phyloP scores from a whole-genome alignment of 345 rosid species.

The Camelina hispida region DNA sequence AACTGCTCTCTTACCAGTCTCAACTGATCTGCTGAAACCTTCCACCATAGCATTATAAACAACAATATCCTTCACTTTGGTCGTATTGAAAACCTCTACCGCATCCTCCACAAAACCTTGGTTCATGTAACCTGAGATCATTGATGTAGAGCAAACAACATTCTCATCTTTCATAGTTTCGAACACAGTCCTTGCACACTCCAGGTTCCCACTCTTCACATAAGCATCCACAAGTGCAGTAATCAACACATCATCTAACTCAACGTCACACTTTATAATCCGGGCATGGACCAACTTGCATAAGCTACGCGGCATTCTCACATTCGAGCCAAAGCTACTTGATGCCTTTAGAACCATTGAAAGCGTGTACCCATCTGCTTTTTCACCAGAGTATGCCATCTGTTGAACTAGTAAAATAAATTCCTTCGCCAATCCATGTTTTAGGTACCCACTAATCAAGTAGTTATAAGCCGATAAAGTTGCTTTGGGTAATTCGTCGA shows the following conservation, averaged over 20 bases:
- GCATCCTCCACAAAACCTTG: slow-evolving; percentile 62
- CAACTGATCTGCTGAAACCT: slow-evolving; percentile 74
- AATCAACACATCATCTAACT: slow-evolving; percentile 72
- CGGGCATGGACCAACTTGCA: slow-evolving; percentile 64
- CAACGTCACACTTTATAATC: slow-evolving; percentile 57
- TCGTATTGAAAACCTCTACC: slow-evolving; percentile 60
- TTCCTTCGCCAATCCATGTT: slow-evolving; percentile 50
- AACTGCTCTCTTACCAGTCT: slow-evolving; percentile 60
- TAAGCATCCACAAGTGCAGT: slow-evolving; percentile 82
- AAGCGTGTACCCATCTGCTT: slow-evolving; percentile 72
- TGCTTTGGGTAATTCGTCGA: slow-evolving; percentile 69
- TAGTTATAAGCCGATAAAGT: slow-evolving; percentile 85
- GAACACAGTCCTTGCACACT: slow-evolving; percentile 72
- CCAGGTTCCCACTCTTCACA: slow-evolving; percentile 67
- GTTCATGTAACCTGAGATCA: slow-evolving; percentile 91
- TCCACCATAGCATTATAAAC: slow-evolving; percentile 95
- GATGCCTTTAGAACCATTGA: slow-evolving; percentile 90
- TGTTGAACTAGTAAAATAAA: slow-evolving; percentile 51
- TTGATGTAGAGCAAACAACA: slow-evolving; percentile 80
- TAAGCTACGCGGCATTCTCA: slow-evolving; percentile 44
- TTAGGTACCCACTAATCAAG: slow-evolving; percentile 71
- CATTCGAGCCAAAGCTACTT: slow-evolving; percentile 39
- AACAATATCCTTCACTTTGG: slow-evolving; percentile 68
- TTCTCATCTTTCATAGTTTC: slow-evolving; percentile 68
- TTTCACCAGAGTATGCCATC: slow-evolving; percentile 61